These are phyloP conservation scores for Melanogaster broomeanus DNA, from an alignment of 768 basidiomycete genomes.

Conservation along the genomic window DNA sequence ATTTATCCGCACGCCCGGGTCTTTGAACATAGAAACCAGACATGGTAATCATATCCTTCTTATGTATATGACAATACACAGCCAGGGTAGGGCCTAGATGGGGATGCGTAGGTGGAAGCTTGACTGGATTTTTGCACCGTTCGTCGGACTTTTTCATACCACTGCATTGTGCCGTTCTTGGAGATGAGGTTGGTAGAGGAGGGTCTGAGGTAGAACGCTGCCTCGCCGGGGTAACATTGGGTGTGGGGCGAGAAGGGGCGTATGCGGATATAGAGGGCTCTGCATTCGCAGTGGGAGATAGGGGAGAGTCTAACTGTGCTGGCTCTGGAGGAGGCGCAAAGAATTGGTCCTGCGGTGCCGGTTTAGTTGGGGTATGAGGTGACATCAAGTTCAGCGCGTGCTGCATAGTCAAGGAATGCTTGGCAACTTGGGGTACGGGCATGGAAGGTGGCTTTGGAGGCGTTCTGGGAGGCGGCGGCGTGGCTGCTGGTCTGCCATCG, in stretches of 20 bases:
- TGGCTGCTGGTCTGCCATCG: slow-evolving; percentile 1
- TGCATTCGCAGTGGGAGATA: slow-evolving; percentile 5
- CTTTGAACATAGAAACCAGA: slow-evolving; percentile 60
- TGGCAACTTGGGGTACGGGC: slow-evolving; percentile 37
- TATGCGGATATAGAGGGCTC: slow-evolving; percentile 6
- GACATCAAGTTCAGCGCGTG: slow-evolving; percentile 24
- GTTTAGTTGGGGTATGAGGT: slow-evolving; percentile 9
- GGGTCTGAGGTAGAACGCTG: slow-evolving; percentile 21
- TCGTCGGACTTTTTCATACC: slow-evolving; percentile 66
- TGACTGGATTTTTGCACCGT: slow-evolving; percentile 62
- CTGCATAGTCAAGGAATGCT: slow-evolving; percentile 39
- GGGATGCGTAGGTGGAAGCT: slow-evolving; percentile 35
- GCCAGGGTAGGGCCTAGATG: slow-evolving; percentile 27
- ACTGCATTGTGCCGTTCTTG: slow-evolving; percentile 49
- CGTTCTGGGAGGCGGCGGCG: slow-evolving; percentile 15
- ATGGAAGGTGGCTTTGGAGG: slow-evolving; percentile 30
- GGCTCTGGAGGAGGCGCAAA: slow-evolving; percentile 24
- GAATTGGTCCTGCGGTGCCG: slow-evolving; percentile 20
- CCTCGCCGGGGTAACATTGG: slow-evolving; percentile 14
- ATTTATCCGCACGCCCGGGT: slow-evolving; percentile 38
- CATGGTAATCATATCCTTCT: slow-evolving; percentile 48
- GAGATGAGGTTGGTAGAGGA: slow-evolving; percentile 17
- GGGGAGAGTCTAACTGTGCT: slow-evolving; percentile 35
- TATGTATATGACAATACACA: slow-evolving; percentile 68
- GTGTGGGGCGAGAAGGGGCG: slow-evolving; percentile 10